Base-by-base conservation (phyloP, 2,329 filamentous ascomycete species). In the Nigrospora oryzae region DNA sequence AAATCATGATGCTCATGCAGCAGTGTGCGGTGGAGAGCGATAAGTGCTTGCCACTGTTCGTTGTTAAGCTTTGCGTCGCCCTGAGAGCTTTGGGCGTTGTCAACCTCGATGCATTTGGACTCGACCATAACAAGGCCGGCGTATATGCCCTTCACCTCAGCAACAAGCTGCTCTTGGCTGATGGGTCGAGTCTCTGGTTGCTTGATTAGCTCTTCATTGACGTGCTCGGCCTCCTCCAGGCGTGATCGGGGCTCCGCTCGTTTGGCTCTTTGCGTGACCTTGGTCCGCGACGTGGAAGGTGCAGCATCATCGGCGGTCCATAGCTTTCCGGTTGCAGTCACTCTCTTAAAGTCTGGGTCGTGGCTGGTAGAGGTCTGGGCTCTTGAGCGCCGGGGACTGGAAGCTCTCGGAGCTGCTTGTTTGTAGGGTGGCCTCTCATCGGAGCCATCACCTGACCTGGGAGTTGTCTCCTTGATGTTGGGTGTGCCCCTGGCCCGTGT, bases 1-100 rank as follows among this genome's bases (percentile, higher is more conserved):
- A 91, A 91, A 49, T 91, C 87, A 46, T 90, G 84, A 46, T 91
- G 85, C 48, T 95, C 88, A 50, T 93, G 81, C 0, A 95, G 66
- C 0, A 95, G 61, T 0, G 88, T 93, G 1, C 87, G 73, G 53
- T 97, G 91, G 0, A 96, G 61, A 0, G 84, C 83, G 36, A 95
- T 89, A 0, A 96, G 63, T 0, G 86, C 84, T 51, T 94, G 85
- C 84, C 87, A 95, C 54, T 95, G 86, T 42, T 90, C 81, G 36
- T 76, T 68, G 19, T 70, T 79, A 0, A 83, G 60, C 14, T 70
- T 68, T 0, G 59, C 50, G 11, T 58, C 58, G n/a, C 31, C 57
- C 28, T 72, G 67, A 0, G 67, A 65, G 0, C 70, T 73, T 38
- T 81, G 76, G 0, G 77, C 72, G 10, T 78, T 81, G 53, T 91